Evolutionary conservation across 2,329 filamentous ascomycete genomes (phyloP).

Genomic region (Phaeosphaeria sp.): DNA sequence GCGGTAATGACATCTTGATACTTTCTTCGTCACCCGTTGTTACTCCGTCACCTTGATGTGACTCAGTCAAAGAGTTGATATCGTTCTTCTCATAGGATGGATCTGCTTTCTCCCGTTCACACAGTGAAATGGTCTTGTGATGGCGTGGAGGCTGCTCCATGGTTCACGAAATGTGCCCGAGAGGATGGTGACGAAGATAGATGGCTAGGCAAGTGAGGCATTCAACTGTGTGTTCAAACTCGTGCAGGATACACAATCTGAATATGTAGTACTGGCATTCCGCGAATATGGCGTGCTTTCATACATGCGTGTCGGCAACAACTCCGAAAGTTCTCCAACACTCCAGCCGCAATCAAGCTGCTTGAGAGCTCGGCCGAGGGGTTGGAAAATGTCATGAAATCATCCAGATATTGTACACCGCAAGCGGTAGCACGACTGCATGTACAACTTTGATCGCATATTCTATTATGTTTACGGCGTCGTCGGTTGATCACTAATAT

Average conservation of each 20-base stretch:
- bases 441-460: not conserved
- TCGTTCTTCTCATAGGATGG: not conserved
- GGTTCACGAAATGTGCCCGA: not conserved
- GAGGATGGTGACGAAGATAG: not conserved
- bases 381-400: not conserved
- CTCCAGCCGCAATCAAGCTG: not conserved
- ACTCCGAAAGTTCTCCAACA: not conserved
- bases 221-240: not conserved
- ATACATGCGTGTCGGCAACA: not conserved
- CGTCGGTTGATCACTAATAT: not conserved
- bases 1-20: not conserved
- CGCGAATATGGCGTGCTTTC: not conserved
- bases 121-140: not conserved
- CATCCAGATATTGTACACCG: not conserved
- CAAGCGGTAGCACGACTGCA: not conserved
- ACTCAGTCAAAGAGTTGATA: not conserved
- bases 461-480: not conserved
- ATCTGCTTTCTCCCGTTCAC: slow-evolving; percentile 11
- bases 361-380: too few species aligned
- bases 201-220: not conserved
- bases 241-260: not conserved
- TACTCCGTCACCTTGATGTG: not conserved
- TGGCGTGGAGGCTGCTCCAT: too few species aligned
- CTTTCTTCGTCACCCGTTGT: not conserved
- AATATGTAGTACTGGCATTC: not conserved